Base-by-base conservation (phyloP, 768 basidiomycete genomes). In the Rhodosporidiobolus sp. region DNA sequence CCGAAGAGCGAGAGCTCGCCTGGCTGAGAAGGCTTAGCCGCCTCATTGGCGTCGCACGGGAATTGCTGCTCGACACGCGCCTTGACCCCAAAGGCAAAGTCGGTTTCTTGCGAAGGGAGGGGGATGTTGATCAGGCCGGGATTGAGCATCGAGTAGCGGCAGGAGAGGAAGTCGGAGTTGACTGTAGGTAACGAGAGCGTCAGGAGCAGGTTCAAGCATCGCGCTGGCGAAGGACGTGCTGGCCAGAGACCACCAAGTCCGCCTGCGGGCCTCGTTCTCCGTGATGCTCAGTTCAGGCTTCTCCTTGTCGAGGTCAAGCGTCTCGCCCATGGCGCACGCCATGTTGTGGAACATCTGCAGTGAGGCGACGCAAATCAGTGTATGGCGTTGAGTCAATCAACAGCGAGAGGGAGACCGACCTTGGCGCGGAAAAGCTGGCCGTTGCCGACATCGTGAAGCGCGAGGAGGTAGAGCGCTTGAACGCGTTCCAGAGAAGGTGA, bases 91-190 rank as follows among this genome's bases (percentile, higher is more conserved):
- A 65, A 65, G 19, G 63, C 24, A 7, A 55, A 65, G 22, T 65
- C 63, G 43, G 43, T 45, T 38, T 65, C 63, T 14, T 65, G 38
- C 45, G 54, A 55, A 0, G 63, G 63, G 11, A 65, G 54, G n/a
- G 20, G 54, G 30, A 65, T 43, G 43, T 4, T 19, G 20, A 32
- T 5, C 20, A 54, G 38, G 30, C 24, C 52, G 38, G 43, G 38
- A 7, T 22, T 4, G 54, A 10, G 7, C 11, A 20, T 0, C 11
- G 49, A 0, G 2, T 34, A 12, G 38, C 12, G 8, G 59, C 2
- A 2, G 22, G 26, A 3, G 43, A 35, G 34, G 4, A 43, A n/a
- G 17, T n/a, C 43, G 38, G 28, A 17, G 35, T 45, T 28, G 19
- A 65, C 34, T 34, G 34, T 32, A n/a, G n/a, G 19, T 7, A 17